A percentile compares a stretch with the other conserved stretches of the same genome.
Evolutionary conservation across 2,329 filamentous ascomycete genomes (phyloP).

Genomic region (Sphaerulina populicola): DNA sequence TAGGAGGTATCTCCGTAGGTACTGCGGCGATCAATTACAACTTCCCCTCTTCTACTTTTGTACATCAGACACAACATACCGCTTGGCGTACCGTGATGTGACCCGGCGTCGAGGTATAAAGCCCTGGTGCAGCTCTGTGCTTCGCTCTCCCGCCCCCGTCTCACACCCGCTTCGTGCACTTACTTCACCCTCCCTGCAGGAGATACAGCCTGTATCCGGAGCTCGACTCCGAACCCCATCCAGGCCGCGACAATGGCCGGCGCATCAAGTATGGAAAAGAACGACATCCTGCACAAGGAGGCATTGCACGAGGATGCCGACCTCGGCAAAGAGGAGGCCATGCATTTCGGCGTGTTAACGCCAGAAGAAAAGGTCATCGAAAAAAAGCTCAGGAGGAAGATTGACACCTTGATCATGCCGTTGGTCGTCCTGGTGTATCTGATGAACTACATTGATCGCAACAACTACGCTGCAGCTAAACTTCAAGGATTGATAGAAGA

Average conservation of each 20-base stretch:
- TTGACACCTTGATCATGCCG: slow-evolving; percentile 60
- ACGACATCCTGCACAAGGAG: slow-evolving; percentile 22
- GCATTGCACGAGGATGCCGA: slow-evolving; percentile 18
- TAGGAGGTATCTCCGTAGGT: background rate
- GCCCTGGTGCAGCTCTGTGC: background rate
- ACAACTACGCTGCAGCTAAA: slow-evolving; percentile 58
- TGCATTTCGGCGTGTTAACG: slow-evolving; percentile 25
- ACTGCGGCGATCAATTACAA: no score
- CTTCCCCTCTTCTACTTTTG: slow-evolving; percentile 13
- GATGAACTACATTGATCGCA: slow-evolving; percentile 35
- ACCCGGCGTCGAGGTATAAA: slow-evolving; percentile 1
- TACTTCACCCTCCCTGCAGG: background rate
- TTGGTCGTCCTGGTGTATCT: slow-evolving; percentile 57
- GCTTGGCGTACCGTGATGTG: slow-evolving; percentile 4
- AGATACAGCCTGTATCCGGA: background rate
- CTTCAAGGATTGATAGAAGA: slow-evolving; percentile 58
- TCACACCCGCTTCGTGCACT: background rate
- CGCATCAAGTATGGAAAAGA: slow-evolving; percentile 15
- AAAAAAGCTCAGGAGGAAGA: slow-evolving; percentile 56
- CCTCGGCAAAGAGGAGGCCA: slow-evolving; percentile 19
- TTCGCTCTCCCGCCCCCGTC: background rate
- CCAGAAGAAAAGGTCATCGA: slow-evolving; percentile 39
- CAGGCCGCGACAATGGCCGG: background rate
- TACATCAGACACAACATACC: background rate
- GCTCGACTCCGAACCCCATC: background rate